A percentile compares a stretch with the other conserved stretches of the same genome.
Evolutionary conservation across 1,139 yeast genomes (phyloP).

Genomic region (Scheffersomyces titani): DNA sequence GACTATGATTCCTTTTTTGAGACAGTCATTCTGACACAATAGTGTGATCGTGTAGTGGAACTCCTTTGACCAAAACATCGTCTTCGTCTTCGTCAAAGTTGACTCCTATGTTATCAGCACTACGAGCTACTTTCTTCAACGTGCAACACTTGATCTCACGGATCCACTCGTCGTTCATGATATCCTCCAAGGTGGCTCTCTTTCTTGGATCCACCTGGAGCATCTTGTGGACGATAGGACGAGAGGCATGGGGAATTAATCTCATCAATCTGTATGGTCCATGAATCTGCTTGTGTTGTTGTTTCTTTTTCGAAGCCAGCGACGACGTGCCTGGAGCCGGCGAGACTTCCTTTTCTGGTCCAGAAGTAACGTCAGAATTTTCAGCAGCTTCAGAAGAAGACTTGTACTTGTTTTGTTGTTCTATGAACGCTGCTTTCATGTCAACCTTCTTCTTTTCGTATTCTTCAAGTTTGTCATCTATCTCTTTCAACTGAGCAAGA

Average conservation of each 20-base stretch:
- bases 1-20: background rate
- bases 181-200: constrained; percentile 71
- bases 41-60: constrained; percentile 46
- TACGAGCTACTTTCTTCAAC: constrained; percentile 25
- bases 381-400: constrained; percentile 1
- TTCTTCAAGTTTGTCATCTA: constrained; percentile 40
- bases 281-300: constrained; percentile 46
- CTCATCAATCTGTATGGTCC: constrained; percentile 93
- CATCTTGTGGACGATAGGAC: constrained; percentile 77
- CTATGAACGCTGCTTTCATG: constrained; percentile 34
- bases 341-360: constrained; percentile 11
- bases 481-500: constrained; percentile 33
- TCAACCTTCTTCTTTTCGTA: constrained; percentile 39
- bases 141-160: constrained; percentile 54
- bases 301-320: constrained; percentile 19
- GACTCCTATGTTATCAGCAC: constrained; percentile 24
- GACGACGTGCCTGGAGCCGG: constrained; percentile 2
- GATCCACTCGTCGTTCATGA: constrained; percentile 74
- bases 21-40: constrained; percentile 25
- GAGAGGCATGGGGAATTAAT: constrained; percentile 80
- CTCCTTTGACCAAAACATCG: constrained; percentile 37
- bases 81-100: constrained; percentile 43
- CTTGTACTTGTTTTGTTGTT: constrained; percentile 13
- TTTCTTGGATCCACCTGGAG: constrained; percentile 64
- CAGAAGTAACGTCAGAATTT: background rate